A percentile compares a stretch with the other conserved stretches of the same genome.
Conservation (phyloP, 805 yeast species). For the Cyberlindnera samutprakarnensis region DNA sequence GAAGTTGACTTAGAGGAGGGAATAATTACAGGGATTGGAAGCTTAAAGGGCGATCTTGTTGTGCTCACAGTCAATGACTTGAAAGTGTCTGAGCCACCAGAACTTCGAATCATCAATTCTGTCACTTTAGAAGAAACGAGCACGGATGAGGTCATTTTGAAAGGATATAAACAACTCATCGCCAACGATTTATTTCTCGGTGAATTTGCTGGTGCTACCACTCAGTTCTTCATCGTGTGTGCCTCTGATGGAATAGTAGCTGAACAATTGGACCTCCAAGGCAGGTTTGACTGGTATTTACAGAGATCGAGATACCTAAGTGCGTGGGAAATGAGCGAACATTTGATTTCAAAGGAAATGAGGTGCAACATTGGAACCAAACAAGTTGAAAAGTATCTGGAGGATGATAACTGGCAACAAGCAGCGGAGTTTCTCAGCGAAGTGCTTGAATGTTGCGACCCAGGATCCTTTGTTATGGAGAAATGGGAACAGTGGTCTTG, state of each 20-base stretch:
- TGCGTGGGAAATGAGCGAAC: constrained; percentile 76
- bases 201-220: constrained; percentile 35
- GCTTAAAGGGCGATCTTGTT: constrained; percentile 69
- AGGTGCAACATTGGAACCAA: constrained; percentile 54
- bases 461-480: constrained; percentile 20
- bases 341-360: constrained; percentile 40
- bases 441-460: constrained; percentile 26
- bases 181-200: constrained; percentile 74
- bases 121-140: constrained; percentile 63
- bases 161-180: constrained; percentile 33
- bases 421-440: constrained; percentile 44
- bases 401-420: constrained; percentile 42
- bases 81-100: constrained; percentile 48
- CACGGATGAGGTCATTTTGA: constrained; percentile 70
- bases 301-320: constrained; percentile 45
- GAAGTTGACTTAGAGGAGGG: constrained; percentile 30
- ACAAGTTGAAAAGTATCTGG: constrained; percentile 35
- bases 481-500: constrained; percentile 65
- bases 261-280: constrained; percentile 59
- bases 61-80: constrained; percentile 42
- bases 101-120: constrained; percentile 60
- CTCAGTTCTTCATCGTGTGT: constrained; percentile 60
- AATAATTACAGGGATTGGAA: constrained; percentile 68
- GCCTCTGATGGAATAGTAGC: constrained; percentile 79
- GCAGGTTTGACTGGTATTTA: constrained; percentile 67